These are phyloP conservation scores for Apiospora saccharicola DNA, from an alignment of 2,329 filamentous ascomycete genomes.

Conservation along the genomic window DNA sequence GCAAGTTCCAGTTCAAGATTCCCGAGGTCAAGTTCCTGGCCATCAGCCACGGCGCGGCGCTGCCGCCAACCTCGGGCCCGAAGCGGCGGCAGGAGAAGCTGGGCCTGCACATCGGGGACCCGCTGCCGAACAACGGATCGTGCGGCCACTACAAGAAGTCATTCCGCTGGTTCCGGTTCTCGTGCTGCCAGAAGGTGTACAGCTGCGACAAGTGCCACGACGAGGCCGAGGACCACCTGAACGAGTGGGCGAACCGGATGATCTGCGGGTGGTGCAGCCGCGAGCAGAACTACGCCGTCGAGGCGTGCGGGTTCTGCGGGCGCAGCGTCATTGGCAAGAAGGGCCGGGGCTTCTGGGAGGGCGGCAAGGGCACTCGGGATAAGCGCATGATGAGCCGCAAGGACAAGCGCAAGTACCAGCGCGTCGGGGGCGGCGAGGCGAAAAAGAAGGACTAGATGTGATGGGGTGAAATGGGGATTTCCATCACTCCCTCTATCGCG, in stretches of 20 bases:
- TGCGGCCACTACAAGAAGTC: slow-evolving; percentile 66
- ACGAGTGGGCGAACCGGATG: slow-evolving; percentile 86
- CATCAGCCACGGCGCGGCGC: slow-evolving; percentile 64
- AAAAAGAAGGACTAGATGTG: slow-evolving; percentile 43
- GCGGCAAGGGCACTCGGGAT: slow-evolving; percentile 82
- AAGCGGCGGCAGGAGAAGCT: slow-evolving; percentile 60
- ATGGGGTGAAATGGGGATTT: neutral
- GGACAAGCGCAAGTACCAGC: slow-evolving; percentile 76
- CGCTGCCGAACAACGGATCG: slow-evolving; percentile 59
- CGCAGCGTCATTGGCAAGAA: slow-evolving; percentile 71
- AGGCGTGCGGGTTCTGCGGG: slow-evolving; percentile 79
- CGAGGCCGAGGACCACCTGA: slow-evolving; percentile 70
- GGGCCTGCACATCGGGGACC: slow-evolving; percentile 63
- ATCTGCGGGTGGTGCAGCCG: slow-evolving; percentile 81
- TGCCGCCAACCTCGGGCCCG: slow-evolving; percentile 49
- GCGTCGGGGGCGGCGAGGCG: slow-evolving; percentile 55
- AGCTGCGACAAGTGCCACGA: slow-evolving; percentile 81
- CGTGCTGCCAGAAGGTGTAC: slow-evolving; percentile 65
- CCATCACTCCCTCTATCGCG: neutral
- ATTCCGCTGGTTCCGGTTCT: slow-evolving; percentile 71
- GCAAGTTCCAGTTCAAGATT: slow-evolving; percentile 80
- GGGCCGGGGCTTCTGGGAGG: slow-evolving; percentile 83
- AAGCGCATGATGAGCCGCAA: slow-evolving; percentile 75
- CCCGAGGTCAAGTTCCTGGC: slow-evolving; percentile 80
- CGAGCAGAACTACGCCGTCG: slow-evolving; percentile 80